Conservation (phyloP, 352 stramenopile species). For the Sclerospora graminicola region DNA sequence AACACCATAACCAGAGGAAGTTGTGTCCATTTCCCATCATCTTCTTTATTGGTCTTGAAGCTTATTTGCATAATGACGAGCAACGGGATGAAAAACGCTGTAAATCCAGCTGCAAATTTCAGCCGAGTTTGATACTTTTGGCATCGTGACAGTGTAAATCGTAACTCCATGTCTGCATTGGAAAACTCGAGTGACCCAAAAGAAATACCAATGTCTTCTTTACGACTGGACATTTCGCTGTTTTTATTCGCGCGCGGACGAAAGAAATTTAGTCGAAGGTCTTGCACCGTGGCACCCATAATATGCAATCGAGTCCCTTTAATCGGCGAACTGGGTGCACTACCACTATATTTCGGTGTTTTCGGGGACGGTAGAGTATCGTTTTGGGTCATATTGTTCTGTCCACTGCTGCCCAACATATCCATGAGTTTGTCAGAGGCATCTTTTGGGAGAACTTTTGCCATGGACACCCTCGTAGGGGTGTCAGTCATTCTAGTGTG, state of each 20-base stretch:
- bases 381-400: background rate
- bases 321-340: conserved; percentile 11
- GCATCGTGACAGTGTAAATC: conserved; percentile 34
- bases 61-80: conserved; percentile 82
- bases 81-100: conserved; percentile 73
- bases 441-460: conserved; percentile 67
- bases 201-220: conserved; percentile 75
- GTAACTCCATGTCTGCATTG: conserved; percentile 55
- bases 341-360: conserved; percentile 6
- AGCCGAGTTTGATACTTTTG: conserved; percentile 68
- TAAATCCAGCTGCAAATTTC: conserved; percentile 65
- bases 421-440: conserved; percentile 21
- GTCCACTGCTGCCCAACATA: conserved; percentile 3
- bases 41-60: conserved; percentile 54
- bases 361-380: conserved; percentile 6
- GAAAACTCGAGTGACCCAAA: conserved; percentile 62
- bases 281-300: conserved; percentile 44
- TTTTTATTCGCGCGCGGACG: conserved; percentile 26
- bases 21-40: conserved; percentile 51
- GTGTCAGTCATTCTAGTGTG: conserved; percentile 71
- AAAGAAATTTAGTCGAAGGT: conserved; percentile 72
- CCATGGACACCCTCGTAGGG: conserved; percentile 41
- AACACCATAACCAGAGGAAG: conserved; percentile 76
- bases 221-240: conserved; percentile 22
- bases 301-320: conserved; percentile 37